These are phyloP conservation scores for Plasmodium ovale DNA, from an alignment of 169 alveolate genomes.

Conservation along the genomic window DNA sequence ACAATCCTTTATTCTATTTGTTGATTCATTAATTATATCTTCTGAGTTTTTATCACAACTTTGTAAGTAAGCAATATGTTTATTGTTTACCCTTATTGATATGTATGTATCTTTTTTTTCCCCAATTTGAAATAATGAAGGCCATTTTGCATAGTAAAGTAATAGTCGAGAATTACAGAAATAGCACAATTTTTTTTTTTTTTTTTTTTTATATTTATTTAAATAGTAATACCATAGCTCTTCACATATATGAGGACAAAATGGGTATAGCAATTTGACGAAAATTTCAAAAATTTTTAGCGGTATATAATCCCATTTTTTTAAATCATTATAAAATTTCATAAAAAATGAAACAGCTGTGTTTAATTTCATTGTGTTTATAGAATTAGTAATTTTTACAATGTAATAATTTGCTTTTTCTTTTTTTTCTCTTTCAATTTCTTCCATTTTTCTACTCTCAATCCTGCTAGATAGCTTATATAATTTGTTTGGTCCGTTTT, in stretches of 20 bases:
- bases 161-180: slow-evolving; percentile 40
- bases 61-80: slow-evolving; percentile 40
- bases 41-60: background rate
- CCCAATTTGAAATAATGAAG: slow-evolving; percentile 39
- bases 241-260: slow-evolving; percentile 89
- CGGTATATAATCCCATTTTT: slow-evolving; percentile 74
- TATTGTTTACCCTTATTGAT: slow-evolving; percentile 39
- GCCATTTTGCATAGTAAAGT: slow-evolving; percentile 56
- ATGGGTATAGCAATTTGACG: slow-evolving; percentile 83
- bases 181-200: slow-evolving; percentile 46
- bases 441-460: slow-evolving; percentile 13
- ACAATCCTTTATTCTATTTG: slow-evolving; percentile 33
- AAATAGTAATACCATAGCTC: slow-evolving; percentile 82
- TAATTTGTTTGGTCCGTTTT: slow-evolving; percentile 4
- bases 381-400: slow-evolving; percentile 72
- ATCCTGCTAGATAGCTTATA: slow-evolving; percentile 18
- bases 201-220: slow-evolving; percentile 38
- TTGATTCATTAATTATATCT: slow-evolving; percentile 17
- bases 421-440: slow-evolving; percentile 55
- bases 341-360: slow-evolving; percentile 84
- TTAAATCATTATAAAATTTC: slow-evolving; percentile 70
- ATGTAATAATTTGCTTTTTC: slow-evolving; percentile 69
- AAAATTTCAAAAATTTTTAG: slow-evolving; percentile 68
- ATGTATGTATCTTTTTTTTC: background rate
- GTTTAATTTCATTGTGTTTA: slow-evolving; percentile 83